A percentile compares a stretch with the other conserved stretches of the same genome.
These are phyloP conservation scores for Diaporthe citrichinensis DNA, from an alignment of 2,329 filamentous ascomycete species.

Conservation along the genomic window DNA sequence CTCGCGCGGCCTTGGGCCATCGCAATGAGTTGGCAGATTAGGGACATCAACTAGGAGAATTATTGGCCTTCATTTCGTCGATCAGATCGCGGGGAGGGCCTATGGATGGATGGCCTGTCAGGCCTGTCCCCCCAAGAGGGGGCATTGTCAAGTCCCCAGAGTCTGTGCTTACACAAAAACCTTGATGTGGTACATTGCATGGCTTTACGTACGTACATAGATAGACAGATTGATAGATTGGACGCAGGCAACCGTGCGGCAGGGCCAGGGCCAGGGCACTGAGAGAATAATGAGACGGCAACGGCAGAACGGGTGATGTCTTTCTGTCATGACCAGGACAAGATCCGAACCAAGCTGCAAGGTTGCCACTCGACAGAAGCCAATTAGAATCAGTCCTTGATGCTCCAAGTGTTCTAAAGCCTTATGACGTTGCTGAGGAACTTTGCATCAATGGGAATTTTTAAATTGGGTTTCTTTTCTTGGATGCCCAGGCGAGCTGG, in stretches of 20 bases:
- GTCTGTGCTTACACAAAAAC: slow-evolving; percentile 21
- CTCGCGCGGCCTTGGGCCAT: background rate
- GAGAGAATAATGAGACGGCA: background rate
- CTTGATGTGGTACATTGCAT: background rate
- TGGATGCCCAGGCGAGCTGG: slow-evolving; percentile 13
- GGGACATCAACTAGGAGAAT: slow-evolving; percentile 14
- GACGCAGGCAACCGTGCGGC: background rate
- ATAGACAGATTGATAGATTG: background rate
- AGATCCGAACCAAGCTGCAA: slow-evolving; percentile 5
- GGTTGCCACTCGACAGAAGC: slow-evolving; percentile 11
- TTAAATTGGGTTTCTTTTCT: slow-evolving; percentile 26
- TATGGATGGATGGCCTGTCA: background rate
- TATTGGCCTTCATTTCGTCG: slow-evolving; percentile 9
- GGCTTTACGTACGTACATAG: background rate
- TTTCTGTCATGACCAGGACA: background rate
- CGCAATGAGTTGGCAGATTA: slow-evolving; percentile 23
- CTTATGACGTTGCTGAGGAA: slow-evolving; percentile 18
- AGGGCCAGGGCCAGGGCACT: background rate
- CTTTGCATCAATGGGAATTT: slow-evolving; percentile 25
- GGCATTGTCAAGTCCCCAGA: too few species aligned
- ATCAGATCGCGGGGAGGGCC: slow-evolving; percentile 21
- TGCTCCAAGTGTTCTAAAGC: background rate
- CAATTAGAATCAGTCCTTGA: background rate
- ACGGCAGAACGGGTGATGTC: background rate
- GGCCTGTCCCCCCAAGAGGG: background rate